Percentiles rank a stretch among this genome's conserved stretches.
These are phyloP conservation scores for Alternaria viburni DNA, from an alignment of 2,329 filamentous ascomycete species.

Conservation along the genomic window DNA sequence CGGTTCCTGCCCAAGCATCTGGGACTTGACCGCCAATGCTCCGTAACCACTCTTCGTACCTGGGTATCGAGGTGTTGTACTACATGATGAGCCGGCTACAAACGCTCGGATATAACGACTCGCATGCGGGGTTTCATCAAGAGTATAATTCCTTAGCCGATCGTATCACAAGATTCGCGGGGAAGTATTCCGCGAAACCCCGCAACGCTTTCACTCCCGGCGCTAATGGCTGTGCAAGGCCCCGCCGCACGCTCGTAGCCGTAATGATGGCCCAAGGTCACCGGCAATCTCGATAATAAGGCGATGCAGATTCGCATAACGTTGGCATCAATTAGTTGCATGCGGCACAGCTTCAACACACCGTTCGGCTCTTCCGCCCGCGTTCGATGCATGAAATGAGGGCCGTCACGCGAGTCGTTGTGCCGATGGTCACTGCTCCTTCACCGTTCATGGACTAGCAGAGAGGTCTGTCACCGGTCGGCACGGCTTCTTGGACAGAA, in stretches of 20 bases:
- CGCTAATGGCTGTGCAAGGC: conserved; percentile 19
- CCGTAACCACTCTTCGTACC: not conserved
- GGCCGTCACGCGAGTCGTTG: not conserved
- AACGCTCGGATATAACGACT: conserved; percentile 16
- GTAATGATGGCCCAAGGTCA: conserved; percentile 1
- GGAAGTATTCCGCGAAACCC: conserved; percentile 25
- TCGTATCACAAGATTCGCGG: conserved; percentile 15
- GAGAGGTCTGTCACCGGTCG: not conserved
- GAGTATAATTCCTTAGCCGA: not conserved
- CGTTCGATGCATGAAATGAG: not conserved
- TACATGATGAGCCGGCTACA: not conserved
- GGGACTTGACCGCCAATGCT: not conserved
- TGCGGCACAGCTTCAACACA: not conserved
- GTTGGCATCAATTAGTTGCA: not conserved
- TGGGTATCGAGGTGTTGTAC: not conserved
- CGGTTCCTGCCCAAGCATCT: not conserved
- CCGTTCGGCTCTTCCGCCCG: not conserved
- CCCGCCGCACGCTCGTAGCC: not conserved
- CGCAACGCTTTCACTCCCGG: conserved; percentile 21
- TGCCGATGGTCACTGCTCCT: not conserved
- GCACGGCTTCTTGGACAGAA: not conserved
- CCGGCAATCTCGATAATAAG: not conserved
- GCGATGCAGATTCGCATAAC: not conserved
- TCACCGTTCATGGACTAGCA: not conserved
- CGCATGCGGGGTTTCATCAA: conserved; percentile 16